Base-by-base conservation (phyloP, 2,329 filamentous ascomycete species). In the Neocatenulostroma microsporum region DNA sequence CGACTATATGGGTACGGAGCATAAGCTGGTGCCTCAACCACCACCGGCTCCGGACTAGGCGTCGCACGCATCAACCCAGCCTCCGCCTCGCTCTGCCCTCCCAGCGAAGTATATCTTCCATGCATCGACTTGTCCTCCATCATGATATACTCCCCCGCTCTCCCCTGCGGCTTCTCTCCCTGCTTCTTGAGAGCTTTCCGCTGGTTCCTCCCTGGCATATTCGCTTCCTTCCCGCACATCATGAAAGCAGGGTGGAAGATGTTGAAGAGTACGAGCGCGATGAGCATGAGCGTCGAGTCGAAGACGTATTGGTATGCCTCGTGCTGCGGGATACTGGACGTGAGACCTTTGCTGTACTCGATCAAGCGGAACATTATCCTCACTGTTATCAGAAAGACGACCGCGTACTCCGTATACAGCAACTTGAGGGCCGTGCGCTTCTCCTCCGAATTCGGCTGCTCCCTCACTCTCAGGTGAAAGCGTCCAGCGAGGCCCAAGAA, bases 291-390 rank as follows among this genome's bases (percentile, higher is more conserved):
- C 9, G 30, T n/a, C 10, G 42, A 40, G 34, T 47, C 42, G 21
- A 47, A 42, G 25, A 42, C 28, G 28, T 70, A 72, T 18, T 68
- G 63, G 50, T 73, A 80, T 3, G 51, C 62, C 47, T 78, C 73
- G 42, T 74, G 61, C 27, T 55, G 64, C 0, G 70, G 64, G 14
- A 74, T 57, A 0, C 61, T 57, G 48, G 70, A 72, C n/a, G 56
- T 45, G 14, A 69, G 49, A 9, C 70, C 72, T 3, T 61, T 58
- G 0, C 64, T 62, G 48, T 72, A 80, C 52, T 81, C 74, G 35
- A 64, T 55, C 2, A 82, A 62, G 20, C 76, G 73, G 56, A 72
- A 82, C 44, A 77, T 68, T 51, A 80, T 78, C 21, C 76, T 71
- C 19, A 64, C 56, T 0, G 66, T 66, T 41, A 72, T 70, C 21